Percentiles rank a stretch among this genome's conserved stretches.
Conservation (phyloP, 1,284 basidiomycete species). For the Apiotrichum veenhuisii region DNA sequence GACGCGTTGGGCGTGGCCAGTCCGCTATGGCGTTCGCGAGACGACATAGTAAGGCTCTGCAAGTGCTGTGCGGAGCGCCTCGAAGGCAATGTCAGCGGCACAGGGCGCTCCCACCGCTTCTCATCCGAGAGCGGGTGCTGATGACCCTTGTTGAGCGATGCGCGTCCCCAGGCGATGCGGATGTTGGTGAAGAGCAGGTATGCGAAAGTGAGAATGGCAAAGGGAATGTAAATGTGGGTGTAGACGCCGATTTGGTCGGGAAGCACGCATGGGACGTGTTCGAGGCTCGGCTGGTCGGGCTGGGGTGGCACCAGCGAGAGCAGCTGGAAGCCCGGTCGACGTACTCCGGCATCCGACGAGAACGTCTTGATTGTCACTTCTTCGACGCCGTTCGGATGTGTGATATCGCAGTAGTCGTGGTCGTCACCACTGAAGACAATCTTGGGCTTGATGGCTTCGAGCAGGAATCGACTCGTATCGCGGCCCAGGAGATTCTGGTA, state of each 20-base stretch:
- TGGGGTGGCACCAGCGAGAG: constrained; percentile 62
- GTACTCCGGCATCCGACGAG: constrained; percentile 72
- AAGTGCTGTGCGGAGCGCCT: constrained; percentile 39
- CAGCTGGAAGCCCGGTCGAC: constrained; percentile 76
- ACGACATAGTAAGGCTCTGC: constrained; percentile 5
- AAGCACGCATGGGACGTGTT: constrained; percentile 62
- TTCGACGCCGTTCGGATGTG: constrained; percentile 54
- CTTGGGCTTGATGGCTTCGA: constrained; percentile 62
- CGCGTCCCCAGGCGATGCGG: constrained; percentile 30
- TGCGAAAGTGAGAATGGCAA: constrained; percentile 52
- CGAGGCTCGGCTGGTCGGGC: constrained; percentile 44
- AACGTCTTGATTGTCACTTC: constrained; percentile 81
- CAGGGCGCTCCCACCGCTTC: constrained; percentile 23
- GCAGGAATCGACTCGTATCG: constrained; percentile 65
- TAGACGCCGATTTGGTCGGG: constrained; percentile 67
- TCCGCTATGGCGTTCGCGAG: constrained; percentile 9
- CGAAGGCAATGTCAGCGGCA: constrained; percentile 35
- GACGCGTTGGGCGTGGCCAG: constrained; percentile 4
- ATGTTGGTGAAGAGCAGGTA: constrained; percentile 46
- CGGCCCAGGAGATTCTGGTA: constrained; percentile 76
- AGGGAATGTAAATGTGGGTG: constrained; percentile 58
- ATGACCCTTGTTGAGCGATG: neutral
- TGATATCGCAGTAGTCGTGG: constrained; percentile 79
- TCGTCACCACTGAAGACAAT: constrained; percentile 74
- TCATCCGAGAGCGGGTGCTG: neutral